Evolutionary conservation across 225 moss, liverwort and hornwort genomes (phyloP), one percentile per base, ranked within the genome.

Genomic region (Antitrichia curtipendula): DNA sequence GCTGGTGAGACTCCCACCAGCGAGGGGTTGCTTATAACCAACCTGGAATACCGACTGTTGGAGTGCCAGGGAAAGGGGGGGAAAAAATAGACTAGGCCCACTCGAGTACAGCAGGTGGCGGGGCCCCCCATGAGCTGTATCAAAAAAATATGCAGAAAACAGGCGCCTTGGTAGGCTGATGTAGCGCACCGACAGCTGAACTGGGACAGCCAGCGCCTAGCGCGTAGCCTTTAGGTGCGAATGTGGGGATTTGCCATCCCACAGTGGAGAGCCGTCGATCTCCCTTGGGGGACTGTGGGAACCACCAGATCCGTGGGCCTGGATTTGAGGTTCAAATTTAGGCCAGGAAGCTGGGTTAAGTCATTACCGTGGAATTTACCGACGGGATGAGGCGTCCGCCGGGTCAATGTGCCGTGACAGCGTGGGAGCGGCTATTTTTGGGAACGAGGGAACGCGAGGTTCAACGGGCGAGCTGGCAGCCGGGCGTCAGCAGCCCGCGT

Each of bases 161-260:
- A n/a, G 45, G 77, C 23, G 54, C 38, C 22, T n/a, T 31, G 47
- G 60, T 80, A 86, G 86, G 38, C 80, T 9, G 11, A 4, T 3
- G 53, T 87, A 87, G 87, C 54, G 87, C 87, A 82, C 87, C 87
- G 87, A 87, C 82, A 74, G 82, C 32, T 19, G 73, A 4, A 38
- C 50, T 17, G 23, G 15, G 8, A n/a, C n/a, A 49, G 49, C 8
- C 32, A 8, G 16, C 41, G 45, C 17, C 18, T 12, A 34, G 16
- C 49, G 38, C 24, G 29, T 80, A 81, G 87, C 72, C 71, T 72
- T 81, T 60, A 71, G 71, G 60, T 68, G 28, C 80, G 20, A 80
- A 77, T 38, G 25, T 24, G 23, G 45, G 13, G 19, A 75, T 50
- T 23, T 13, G 6, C 32, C 53, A 80, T 80, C 61, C 58, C 1